Base-by-base conservation (phyloP, 306 rosid species). In the Quercus bicolor region DNA sequence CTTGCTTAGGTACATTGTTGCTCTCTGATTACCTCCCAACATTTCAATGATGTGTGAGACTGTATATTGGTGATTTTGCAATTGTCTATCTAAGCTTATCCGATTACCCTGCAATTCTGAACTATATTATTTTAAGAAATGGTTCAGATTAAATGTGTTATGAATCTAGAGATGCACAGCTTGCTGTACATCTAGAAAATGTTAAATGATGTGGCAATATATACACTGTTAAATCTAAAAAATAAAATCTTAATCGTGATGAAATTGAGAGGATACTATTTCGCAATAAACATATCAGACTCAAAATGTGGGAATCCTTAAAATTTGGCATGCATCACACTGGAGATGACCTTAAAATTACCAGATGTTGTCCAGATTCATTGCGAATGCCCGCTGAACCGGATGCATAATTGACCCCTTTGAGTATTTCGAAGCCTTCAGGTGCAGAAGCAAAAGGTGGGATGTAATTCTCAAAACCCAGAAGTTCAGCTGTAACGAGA, bases 381-480 rank as follows among this genome's bases (percentile, higher is more conserved):
- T 18, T 0, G 9, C 34, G 84, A 2, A 81, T 81, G 4, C 80
- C 81, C 0, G 73, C 65, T 26, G 77, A 72, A 1, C 77, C 61
- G 2, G 77, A 81, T 76, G 84, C 84, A 53, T 76, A 76, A 20
- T 76, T 81, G 5, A 81, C 77, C 5, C 84, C 81, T 19, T 9
- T 0, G 14, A 12, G 37, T 37, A 76, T 57, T 21, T 21, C 10
- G 8, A 0, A 0, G 0, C 51, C 77, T 0, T 4, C 26, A 9
- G 40, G 40, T 8, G 76, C 64, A 6, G 15, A 29, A 3, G 76
- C 64, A 11, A 54, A 73, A 7, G 64, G 31, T 29, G 57, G 76
- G 10, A 72, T 72, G 34, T 28, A 28, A 16, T 29, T 31, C 2
- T 73, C 16, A 21, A 72, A 72, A 4, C 76, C 76, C 26, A 72